Evolutionary conservation across 169 alveolate species (phyloP).

Genomic region (Ichthyophthirius multifiliis): DNA sequence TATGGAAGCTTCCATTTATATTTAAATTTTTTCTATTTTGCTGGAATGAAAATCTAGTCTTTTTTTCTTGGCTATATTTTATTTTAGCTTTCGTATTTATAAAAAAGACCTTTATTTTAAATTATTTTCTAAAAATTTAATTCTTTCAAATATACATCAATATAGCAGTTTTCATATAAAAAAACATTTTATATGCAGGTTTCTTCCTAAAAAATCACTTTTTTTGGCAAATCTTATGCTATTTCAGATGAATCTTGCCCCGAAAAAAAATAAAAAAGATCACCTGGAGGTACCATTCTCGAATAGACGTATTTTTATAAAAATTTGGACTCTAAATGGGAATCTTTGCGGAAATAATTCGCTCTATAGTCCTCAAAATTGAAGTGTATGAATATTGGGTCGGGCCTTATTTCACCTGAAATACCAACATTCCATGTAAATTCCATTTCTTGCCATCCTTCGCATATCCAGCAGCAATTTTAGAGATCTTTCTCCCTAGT

Average conservation of each 20-base stretch:
- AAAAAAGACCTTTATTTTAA: neutral
- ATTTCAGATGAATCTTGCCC: neutral
- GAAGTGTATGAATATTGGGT: constrained; percentile 35
- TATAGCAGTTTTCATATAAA: neutral
- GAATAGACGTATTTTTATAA: neutral
- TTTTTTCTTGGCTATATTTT: constrained; percentile 22
- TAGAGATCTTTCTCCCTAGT: neutral
- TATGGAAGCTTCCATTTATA: constrained; percentile 33
- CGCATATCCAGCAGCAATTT: constrained; percentile 39
- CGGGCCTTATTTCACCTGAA: constrained; percentile 14
- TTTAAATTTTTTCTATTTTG: constrained; percentile 28
- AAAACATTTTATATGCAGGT: neutral
- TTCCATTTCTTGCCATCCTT: constrained; percentile 34
- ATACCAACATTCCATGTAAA: constrained; percentile 35
- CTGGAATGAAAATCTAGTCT: constrained; percentile 31
- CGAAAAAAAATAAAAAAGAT: constrained; percentile 12
- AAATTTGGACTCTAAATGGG: neutral
- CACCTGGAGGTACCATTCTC: constrained; percentile 33
- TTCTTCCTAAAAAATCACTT: neutral
- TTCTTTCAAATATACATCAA: neutral
- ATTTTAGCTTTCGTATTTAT: neutral
- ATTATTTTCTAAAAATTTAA: neutral
- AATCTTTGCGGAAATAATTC: neutral
- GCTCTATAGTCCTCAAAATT: constrained; percentile 32
- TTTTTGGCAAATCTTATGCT: neutral